Base-by-base conservation (phyloP, 768 basidiomycete genomes). In the Mycena vulgaris region DNA sequence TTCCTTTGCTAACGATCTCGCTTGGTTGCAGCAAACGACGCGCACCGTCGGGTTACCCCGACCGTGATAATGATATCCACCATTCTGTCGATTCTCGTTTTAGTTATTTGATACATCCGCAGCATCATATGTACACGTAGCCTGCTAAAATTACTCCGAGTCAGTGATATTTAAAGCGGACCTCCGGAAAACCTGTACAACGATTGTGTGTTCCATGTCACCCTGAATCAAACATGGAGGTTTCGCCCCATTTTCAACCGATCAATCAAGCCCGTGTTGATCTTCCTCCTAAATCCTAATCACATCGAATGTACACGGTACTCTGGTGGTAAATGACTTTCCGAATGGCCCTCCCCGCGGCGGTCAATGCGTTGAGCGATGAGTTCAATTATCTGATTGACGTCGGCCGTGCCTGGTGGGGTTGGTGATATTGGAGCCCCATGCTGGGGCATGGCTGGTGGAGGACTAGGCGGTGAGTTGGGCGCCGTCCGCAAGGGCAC, bases 331-430 rank as follows among this genome's bases (percentile, higher is more conserved):
- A 33, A 55, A 31, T 10, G 0, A 48, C 5, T n/a, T 23, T 37
- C 48, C 1, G 39, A 28, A 5, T 27, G 4, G 0, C 11, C 17
- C 1, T 35, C 56, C 11, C 58, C 57, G 4, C 69, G 57, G 19
- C 63, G 69, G 61, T 70, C 69, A 21, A 70, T 70, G 5, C 69
- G 69, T 35, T 70, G 69, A 19, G 63, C 69, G 27, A 70, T 65
- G 1, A 66, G 59, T 25, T 70, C 63, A 17, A 70, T 55, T 55
- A 70, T 47, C 28, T 61, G 63, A 42, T 70, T 51, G 17, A 65
- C 63, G 27, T 66, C 59, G 8, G 58, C 10, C 10, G 55, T 9
- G 33, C 48, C 56, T 6, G 61, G 27, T 7, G 52, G 42, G 2
- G 59, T 48, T 21, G 19, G 16, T 17, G 58, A 30, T 49, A 25